Base-by-base conservation (phyloP, 23 red algal species). In the Agarophyton chilense region DNA sequence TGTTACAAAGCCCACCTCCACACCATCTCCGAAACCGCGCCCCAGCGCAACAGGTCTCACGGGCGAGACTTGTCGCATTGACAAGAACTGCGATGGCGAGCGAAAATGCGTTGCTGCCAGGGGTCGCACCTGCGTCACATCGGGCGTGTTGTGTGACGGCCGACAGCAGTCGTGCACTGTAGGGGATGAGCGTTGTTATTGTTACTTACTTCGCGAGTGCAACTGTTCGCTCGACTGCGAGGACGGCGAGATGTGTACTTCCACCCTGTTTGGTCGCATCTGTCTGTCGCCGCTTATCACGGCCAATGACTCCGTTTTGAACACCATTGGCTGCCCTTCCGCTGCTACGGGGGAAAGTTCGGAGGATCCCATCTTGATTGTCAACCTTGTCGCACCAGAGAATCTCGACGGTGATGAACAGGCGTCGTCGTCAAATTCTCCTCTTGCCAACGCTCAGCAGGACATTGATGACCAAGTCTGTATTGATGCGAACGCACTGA, bases 201-300 rank as follows among this genome's bases (percentile, higher is more conserved):
- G 65, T 13, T 72, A 43, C 65, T 3, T 42, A n/a, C 36, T 43
- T 21, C 16, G 4, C 4, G 13, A 36, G 41, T 79, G 74, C 41
- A 79, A 79, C 22, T 79, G 74, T 19, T 79, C 74, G 49, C 32
- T 39, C 1, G 74, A 79, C 41, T 79, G 74, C 24, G 46, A 21
- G 4, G 74, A 79, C 5, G 74, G 41, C 29, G 74, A 79, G 52
- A 18, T 79, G 43, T 79, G 74, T 19, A 39, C 74, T 36, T 36
- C 49, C 32, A 57, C 74, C 0, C 17, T 36, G 32, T 39, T 55
- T 22, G 74, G 74, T 12, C 74, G 74, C 39, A 36, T 55, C 8
- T 79, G 74, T 57, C 32, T 79, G 13, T 79, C 74, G 9, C 45
- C 74, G 25, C 14, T 34, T 31, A 12, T 79, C 2, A 18, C 74